phyloP scores from a whole-genome alignment of 2,329 filamentous ascomycete species.

The Chaetothyriales sp. region DNA sequence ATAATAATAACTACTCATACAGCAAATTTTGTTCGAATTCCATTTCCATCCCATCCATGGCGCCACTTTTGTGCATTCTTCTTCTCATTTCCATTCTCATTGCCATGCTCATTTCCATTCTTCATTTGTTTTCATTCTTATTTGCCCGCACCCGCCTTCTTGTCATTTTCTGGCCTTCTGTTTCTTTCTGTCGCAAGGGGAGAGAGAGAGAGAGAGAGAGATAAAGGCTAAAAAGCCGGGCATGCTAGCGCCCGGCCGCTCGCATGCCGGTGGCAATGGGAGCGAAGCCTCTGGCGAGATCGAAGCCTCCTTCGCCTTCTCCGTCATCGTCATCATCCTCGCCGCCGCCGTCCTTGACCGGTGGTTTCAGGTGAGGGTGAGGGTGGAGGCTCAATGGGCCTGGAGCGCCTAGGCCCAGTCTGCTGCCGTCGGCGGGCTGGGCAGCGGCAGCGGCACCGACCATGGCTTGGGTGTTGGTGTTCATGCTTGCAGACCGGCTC shows the following conservation, averaged over 20 bases:
- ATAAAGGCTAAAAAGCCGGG: too few relatives aligned
- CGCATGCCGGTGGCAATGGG: conserved; percentile 26
- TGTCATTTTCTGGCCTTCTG: neutral
- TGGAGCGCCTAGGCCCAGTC: neutral
- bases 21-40: too few relatives aligned
- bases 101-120: too few relatives aligned
- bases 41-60: too few relatives aligned
- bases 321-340: conserved; percentile 20
- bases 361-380: neutral
- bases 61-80: too few relatives aligned
- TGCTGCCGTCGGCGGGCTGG: neutral
- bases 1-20: too few relatives aligned
- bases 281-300: conserved; percentile 35
- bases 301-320: conserved; percentile 33
- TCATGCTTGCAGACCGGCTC: conserved; percentile 11
- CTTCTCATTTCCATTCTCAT: too few relatives aligned
- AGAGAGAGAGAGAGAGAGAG: too few relatives aligned
- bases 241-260: too few relatives aligned
- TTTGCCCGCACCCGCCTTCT: too few relatives aligned
- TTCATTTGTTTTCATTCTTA: neutral
- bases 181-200: too few relatives aligned
- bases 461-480: neutral
- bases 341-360: neutral
- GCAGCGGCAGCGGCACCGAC: neutral
- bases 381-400: neutral